Evolutionary conservation across 164 flowering plant genomes (phyloP), one percentile per base, ranked within the genome.

Genomic region (Aristolochia contorta): DNA sequence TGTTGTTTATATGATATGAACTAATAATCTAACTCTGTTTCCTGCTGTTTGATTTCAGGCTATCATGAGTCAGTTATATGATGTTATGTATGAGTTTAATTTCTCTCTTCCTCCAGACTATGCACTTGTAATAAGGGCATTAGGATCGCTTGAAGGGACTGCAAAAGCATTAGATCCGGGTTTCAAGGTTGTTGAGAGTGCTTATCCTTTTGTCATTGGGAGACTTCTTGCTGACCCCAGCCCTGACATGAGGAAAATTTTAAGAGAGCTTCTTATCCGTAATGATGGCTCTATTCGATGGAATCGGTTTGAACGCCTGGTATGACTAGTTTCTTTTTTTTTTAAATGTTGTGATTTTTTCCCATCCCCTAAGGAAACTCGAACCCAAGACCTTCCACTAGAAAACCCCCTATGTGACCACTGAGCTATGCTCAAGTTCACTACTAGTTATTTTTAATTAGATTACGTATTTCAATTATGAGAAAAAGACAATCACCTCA

Each of bases 61-160:
- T 53, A 77, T 92, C 67, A 84, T 92, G 96, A 72, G 69, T 70
- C 96, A 92, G 62, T 67, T 92, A 27, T 92, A 85, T 72, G 89
- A 86, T 76, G 84, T 92, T 43, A 92, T 87, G 96, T 92, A 89
- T 65, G 95, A 85, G 33, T 92, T 92, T 66, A 74, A 83, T 66
- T 92, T 92, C 74, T 82, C 88, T 48, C 83, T 92, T 50, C 98
- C 98, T 22, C 98, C 96, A 9, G 98, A 92, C 70, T 89, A 89
- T 76, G 98, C 98, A 1, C 71, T 89, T 67, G 96, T 92, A 48
- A 80, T 85, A 64, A 84, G 96, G 75, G 91, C 98, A 21, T 75
- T 92, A 59, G 98, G 98, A 67, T 84, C 98, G 52, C 79, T 92
- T 41, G 98, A 92, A 78, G 98, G 98, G 74, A 92, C 98, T 14